Evolutionary conservation across 75 land plant genomes (phyloP).

Genomic region (Selaginella moellendorffii): DNA sequence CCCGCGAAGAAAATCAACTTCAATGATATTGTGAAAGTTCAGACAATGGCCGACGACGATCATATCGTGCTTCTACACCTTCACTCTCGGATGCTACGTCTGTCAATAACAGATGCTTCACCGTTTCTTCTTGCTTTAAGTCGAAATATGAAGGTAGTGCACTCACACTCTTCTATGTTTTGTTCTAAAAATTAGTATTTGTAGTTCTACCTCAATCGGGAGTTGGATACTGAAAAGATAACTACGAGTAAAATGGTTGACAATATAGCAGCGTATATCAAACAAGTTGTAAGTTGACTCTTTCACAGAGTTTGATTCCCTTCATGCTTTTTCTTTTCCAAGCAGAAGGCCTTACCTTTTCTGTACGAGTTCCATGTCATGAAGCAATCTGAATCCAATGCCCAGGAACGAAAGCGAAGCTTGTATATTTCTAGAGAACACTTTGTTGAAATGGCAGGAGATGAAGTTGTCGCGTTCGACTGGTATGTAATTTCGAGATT

Average conservation of each 20-base stretch:
- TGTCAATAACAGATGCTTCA: conserved; percentile 28
- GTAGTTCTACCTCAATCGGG: conserved; percentile 28
- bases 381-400: conserved; percentile 25
- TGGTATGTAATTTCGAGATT: conserved; percentile 19
- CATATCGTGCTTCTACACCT: conserved; percentile 33
- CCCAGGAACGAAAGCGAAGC: conserved; percentile 24
- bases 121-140: conserved; percentile 29
- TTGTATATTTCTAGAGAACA: conserved; percentile 28
- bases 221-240: conserved; percentile 32
- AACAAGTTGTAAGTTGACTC: conserved; percentile 29
- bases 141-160: conserved; percentile 35
- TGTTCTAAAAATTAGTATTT: background rate
- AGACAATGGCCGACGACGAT: conserved; percentile 34
- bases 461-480: conserved; percentile 29
- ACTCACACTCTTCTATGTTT: background rate
- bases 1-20: conserved; percentile 32
- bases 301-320: too few species aligned
- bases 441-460: conserved; percentile 28
- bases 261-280: conserved; percentile 29
- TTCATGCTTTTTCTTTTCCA: background rate
- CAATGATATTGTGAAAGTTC: conserved; percentile 31
- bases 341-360: conserved; percentile 18
- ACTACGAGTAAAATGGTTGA: conserved; percentile 31
- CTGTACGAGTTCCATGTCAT: conserved; percentile 30
- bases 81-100: conserved; percentile 30